A percentile compares a stretch with the other conserved stretches of the same genome.
phyloP scores from a whole-genome alignment of 2,329 filamentous ascomycete genomes.

The Chaetomium sp. region DNA sequence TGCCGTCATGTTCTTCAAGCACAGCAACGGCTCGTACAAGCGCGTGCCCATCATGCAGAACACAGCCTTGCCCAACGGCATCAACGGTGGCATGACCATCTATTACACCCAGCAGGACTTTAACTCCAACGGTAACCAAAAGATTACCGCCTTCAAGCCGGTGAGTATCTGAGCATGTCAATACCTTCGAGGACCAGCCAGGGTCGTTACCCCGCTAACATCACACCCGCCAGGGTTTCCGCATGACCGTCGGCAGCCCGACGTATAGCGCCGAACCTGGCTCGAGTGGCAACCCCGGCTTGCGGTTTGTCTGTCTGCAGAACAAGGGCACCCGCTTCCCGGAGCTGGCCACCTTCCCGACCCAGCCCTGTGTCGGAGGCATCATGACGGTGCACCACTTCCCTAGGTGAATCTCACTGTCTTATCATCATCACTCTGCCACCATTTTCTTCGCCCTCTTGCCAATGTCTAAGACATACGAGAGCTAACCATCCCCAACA shows the following conservation, averaged over 20 bases:
- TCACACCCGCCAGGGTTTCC: conserved; percentile 32
- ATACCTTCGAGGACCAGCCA: not conserved
- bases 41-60: conserved; percentile 22
- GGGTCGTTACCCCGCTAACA: not conserved
- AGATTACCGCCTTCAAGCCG: conserved; percentile 23
- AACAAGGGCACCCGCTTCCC: conserved; percentile 28
- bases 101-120: conserved; percentile 25
- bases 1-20: conserved; percentile 25
- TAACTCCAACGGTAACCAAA: conserved; percentile 20
- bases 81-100: conserved; percentile 23
- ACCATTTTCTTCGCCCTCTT: not conserved
- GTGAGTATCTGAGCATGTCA: conserved; percentile 11
- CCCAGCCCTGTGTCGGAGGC: conserved; percentile 32
- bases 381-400: conserved; percentile 41
- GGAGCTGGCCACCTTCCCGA: conserved; percentile 37
- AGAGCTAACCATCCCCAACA: conserved; percentile 45
- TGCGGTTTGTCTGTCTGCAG: conserved; percentile 38
- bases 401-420: conserved; percentile 13
- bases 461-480: not conserved
- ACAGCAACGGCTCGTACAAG: conserved; percentile 25
- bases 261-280: conserved; percentile 10
- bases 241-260: conserved; percentile 37
- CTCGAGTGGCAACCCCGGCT: conserved; percentile 30
- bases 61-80: conserved; percentile 22
- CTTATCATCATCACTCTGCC: no score